Base-by-base conservation (phyloP, 352 stramenopile species). In the Pythium chondricola region DNA sequence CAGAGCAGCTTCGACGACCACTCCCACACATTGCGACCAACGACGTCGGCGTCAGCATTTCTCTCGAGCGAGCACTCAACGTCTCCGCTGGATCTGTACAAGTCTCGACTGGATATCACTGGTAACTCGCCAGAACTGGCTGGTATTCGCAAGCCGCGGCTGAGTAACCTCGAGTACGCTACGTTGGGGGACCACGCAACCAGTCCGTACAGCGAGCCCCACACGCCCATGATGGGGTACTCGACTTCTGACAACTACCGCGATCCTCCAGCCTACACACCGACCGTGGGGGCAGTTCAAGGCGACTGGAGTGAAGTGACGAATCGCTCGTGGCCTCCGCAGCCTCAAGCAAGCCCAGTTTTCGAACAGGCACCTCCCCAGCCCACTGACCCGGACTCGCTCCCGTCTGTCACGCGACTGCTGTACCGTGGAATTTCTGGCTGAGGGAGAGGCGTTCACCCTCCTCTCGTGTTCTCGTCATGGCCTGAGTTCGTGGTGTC, bases 361-460 rank as follows among this genome's bases (percentile, higher is more conserved):
- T 13, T 33, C 29, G 45, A 63, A 5, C 56, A 21, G 31, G 30
- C 13, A 33, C 8, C 21, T 57, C 49, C 18, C 25, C n/a, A n/a
- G n/a, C n/a, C 50, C 6, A 41, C 26, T 35, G 57, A 65, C 26
- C 57, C 47, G 16, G 72, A 85, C 26, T 82, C 72, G 48, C 67
- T 88, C 40, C 73, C 75, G 18, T 79, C 75, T 39, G 83, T 88
- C 52, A 77, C 62, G 41, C 75, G 80, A 31, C 54, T 85, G 43
- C 62, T 88, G 29, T 73, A 68, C 42, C 69, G 73, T 22, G 33
- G 29, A 33, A 33, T 33, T 8, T 33, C 29, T 33, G 29, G 29
- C 7, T 33, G 29, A 33, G n/a, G n/a, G n/a, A n/a, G n/a, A n/a
- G n/a, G n/a, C n/a, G n/a, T 33, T 33, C 13, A 13, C 13, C 8